Evolutionary conservation across 352 stramenopile genomes (phyloP).

Genomic region (Phytophthora pisi): DNA sequence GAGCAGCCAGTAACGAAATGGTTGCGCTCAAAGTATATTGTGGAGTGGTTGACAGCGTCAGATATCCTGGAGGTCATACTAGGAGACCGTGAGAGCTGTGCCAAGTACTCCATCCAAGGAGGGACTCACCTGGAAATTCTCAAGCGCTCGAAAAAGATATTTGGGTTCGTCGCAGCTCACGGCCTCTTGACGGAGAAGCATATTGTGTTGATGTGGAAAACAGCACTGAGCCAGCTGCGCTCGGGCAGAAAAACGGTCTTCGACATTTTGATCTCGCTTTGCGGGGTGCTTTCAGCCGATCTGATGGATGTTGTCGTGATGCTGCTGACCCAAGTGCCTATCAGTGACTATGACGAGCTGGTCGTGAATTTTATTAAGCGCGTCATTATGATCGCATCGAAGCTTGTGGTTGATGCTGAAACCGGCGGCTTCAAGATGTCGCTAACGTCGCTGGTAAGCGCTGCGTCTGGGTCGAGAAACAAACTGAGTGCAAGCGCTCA

Average conservation of each 20-base stretch:
- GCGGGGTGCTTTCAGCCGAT: conserved; percentile 67
- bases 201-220: conserved; percentile 80
- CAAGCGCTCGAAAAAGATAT: conserved; percentile 75
- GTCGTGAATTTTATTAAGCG: conserved; percentile 80
- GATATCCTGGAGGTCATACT: conserved; percentile 86
- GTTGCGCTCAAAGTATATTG: conserved; percentile 73
- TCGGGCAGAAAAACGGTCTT: conserved; percentile 76
- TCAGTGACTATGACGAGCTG: conserved; percentile 79
- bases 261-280: conserved; percentile 75
- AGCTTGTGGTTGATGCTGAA: conserved; percentile 74
- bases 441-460: conserved; percentile 66
- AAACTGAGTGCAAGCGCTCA: conserved; percentile 52
- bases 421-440: conserved; percentile 73
- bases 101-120: conserved; percentile 75
- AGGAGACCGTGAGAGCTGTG: conserved; percentile 66
- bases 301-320: conserved; percentile 79
- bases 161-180: conserved; percentile 67
- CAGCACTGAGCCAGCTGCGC: conserved; percentile 64
- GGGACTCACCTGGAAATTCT: conserved; percentile 84
- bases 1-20: conserved; percentile 60
- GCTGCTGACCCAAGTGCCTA: conserved; percentile 73
- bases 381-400: conserved; percentile 75
- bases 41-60: conserved; percentile 80
- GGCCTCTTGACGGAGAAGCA: conserved; percentile 68
- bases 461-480: conserved; percentile 53